Evolutionary conservation across 345 rosid species (phyloP), one percentile per base, ranked within the genome.

Genomic region (Aegle marmelos): DNA sequence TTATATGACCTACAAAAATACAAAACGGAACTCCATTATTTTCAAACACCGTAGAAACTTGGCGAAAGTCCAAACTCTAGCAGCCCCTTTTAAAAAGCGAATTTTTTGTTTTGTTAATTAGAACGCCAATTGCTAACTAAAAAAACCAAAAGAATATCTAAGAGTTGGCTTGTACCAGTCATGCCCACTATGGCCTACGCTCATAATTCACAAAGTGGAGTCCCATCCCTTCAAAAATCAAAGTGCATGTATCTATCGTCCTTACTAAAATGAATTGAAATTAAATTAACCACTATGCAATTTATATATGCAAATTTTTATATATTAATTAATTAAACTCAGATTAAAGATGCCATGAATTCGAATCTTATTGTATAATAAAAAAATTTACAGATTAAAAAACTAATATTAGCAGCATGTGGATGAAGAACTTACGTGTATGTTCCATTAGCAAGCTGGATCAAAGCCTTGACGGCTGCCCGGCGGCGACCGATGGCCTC

Each of bases 371-470:
- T 45, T 45, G 50, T 13, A 1, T 3, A 45, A 45, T 13, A 45
- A 45, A 45, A 45, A 45, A 11, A 11, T 13, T 45, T 13, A 45
- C 17, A 45, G 13, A 41, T 0, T 41, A 11, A 45, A 3, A 45
- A 45, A 45, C 16, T 10, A 45, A 45, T 45, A 45, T 45, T 45
- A 11, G 50, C 13, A 0, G 50, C 50, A 45, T 45, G 13, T 25
- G 28, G n/a, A 25, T 68, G 2, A 5, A 28, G 58, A 56, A 87
- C 97, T 89, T 86, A 96, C 99, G 80, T 88, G 92, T 82, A 89
- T 33, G 87, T 86, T 79, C 97, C 97, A 71, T 84, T 80, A 48
- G 99, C 91, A 75, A 96, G 97, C 78, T 92, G 93, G 80, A 88
- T 84, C 91, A 96, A 90, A 73, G 97, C 98, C 81, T 70, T 83